These are phyloP conservation scores for Lodderomyces orthopsilosis DNA, from an alignment of 1,139 yeast genomes.

Conservation along the genomic window DNA sequence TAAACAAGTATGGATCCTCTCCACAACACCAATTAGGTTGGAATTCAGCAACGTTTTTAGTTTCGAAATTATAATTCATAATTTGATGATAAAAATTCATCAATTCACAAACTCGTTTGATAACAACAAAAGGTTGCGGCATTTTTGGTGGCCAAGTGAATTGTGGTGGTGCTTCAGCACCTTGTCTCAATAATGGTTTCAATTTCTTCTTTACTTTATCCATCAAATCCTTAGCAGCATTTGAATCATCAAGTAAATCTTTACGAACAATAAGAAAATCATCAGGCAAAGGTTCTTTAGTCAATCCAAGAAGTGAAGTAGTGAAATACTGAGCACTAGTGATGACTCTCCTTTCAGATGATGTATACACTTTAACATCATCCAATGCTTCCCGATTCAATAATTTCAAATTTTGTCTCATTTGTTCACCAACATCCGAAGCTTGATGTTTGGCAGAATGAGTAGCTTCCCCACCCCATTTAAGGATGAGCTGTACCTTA, in stretches of 20 bases:
- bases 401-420: constrained; percentile 85
- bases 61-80: constrained; percentile 76
- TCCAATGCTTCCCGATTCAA: constrained; percentile 81
- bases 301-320: constrained; percentile 72
- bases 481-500: constrained; percentile 90
- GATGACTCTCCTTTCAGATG: constrained; percentile 92
- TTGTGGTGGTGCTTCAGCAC: constrained; percentile 97
- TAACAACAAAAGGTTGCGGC: constrained; percentile 95
- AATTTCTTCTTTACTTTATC: constrained; percentile 96
- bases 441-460: constrained; percentile 97
- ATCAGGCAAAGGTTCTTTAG: constrained; percentile 62
- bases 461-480: constrained; percentile 99
- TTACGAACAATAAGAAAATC: constrained; percentile 81
- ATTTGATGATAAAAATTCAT: constrained; percentile 90
- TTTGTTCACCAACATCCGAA: constrained; percentile 90
- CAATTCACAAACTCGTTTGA: constrained; percentile 88
- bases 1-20: constrained; percentile 86
- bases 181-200: constrained; percentile 90
- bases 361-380: constrained; percentile 83
- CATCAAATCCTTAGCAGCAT: constrained; percentile 97
- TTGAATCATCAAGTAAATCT: constrained; percentile 91
- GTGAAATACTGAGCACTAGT: constrained; percentile 91
- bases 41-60: constrained; percentile 62
- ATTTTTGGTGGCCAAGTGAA: constrained; percentile 98
- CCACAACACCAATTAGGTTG: constrained; percentile 95